Base-by-base conservation (phyloP, 2,329 filamentous ascomycete species). In the Cladosporium halotolerans region DNA sequence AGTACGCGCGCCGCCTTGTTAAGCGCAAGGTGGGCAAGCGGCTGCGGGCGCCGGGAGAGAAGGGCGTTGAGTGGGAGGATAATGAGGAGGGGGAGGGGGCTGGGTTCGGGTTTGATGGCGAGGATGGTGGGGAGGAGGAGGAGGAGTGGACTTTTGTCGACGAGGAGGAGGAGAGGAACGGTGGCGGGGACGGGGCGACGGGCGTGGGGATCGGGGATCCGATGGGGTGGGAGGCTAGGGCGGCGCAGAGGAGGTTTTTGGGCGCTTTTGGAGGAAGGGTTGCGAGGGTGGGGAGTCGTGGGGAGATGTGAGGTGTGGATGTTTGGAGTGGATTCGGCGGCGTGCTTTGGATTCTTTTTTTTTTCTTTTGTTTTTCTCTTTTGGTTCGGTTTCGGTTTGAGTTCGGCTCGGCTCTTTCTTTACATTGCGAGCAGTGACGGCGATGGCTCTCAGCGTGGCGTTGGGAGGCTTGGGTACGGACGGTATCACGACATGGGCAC, bases 1-100 rank as follows among this genome's bases (percentile, higher is more conserved):
- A 97, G 67, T 96, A 96, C 63, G 91, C 93, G 36, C 88, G 82
- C 69, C 86, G 85, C 13, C 76, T 97, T 42, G 86, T 96, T 68
- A 88, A 86, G 69, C 81, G 84, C 64, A 58, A 55, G 13, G 60
- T 58, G 9, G 40, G 40, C 16, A 43, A 6, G 40, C 48, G 18
- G 9, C 48, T 51, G 32, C 40, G 40, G 5, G 44, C 40, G 7
- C 40, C 48, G 45, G 44, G 53, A 7, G 39, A 52, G 39, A 49
- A 45, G 23, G 41, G 13, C 38, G 53, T 52, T 19, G 53, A 46
- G 23, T 51, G 53, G 8, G 47, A 57, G 32, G 61, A 48, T 4
- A 71, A 68, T 32, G 47, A 57, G 32, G 61, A 48, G 3, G 71
- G 68, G 32, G 61, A 58, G 1, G 66, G 67, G 46, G 62, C 60